Base-by-base conservation (phyloP, 2,329 filamentous ascomycete genomes). In the Davidsoniella neocaledoniae region DNA sequence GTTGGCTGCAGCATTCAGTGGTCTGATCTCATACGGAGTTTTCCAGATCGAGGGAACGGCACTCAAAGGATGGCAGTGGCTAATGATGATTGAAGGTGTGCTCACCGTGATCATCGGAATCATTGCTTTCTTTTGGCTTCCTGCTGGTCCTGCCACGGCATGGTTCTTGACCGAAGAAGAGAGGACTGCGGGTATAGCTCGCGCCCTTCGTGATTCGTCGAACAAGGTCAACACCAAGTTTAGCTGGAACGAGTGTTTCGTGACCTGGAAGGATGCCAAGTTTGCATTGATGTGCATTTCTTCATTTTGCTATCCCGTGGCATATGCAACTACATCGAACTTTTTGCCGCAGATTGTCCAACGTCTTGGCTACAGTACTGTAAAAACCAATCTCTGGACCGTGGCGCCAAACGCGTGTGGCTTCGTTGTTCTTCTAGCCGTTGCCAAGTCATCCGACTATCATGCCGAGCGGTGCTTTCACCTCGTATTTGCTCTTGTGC, bases 21-120 rank as follows among this genome's bases (percentile, higher is more conserved):
- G 79, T 1, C 64, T 79, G n/a, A 67, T 81, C 19, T 73, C 75
- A 2, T 76, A 75, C 1, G 72, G 77, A 5, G 80, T 86, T 45
- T 77, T 76, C 0, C 69, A 74, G 9, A 64, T 69, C 0, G 63
- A 63, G 3, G 78, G 75, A 1, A 63, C 80, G 2, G 61, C 67
- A 1, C 48, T 50, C 2, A 70, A 72, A 2, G 79, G 79, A 3
- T 86, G 80, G 80, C 67, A 77, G 5, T 80, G 74, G 73, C 70
- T 84, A 21, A 85, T 85, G 61, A 76, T 84, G 43, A 72, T 80
- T 10, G 77, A 85, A 56, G 81, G 81, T 7, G 65, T 68, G 4
- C 64, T 64, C 21, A 67, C 64, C 2, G 59, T 65, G 3, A 14
- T 57, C 5, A 58, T 65, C 5, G 64, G 63, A 0, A 42, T 64